phyloP scores from a whole-genome alignment of 2,329 filamentous ascomycete genomes.

The Botrytis deweyae region DNA sequence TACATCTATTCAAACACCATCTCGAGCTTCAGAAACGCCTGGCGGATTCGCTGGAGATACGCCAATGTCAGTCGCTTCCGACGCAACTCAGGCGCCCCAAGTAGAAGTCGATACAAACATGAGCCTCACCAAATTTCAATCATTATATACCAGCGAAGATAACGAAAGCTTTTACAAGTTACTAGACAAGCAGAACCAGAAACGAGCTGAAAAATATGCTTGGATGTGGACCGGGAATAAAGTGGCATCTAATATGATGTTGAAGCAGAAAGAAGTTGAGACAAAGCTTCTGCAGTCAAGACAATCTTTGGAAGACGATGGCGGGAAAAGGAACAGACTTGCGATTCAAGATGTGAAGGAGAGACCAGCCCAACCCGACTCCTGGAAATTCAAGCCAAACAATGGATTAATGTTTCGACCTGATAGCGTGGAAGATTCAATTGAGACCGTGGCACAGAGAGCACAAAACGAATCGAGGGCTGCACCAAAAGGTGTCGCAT shows the following conservation, averaged over 20 bases:
- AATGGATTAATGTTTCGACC: slow-evolving; percentile 88
- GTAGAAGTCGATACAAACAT: slow-evolving; percentile 69
- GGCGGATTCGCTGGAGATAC: slow-evolving; percentile 70
- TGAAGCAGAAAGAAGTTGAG: slow-evolving; percentile 64
- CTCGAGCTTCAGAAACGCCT: slow-evolving; percentile 55
- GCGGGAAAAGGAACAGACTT: slow-evolving; percentile 54
- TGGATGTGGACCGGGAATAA: slow-evolving; percentile 87
- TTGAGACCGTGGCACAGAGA: slow-evolving; percentile 64
- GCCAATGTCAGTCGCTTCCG: slow-evolving; percentile 58
- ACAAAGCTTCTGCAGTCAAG: slow-evolving; percentile 50
- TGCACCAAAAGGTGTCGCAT: slow-evolving; percentile 73
- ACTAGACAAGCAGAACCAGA: slow-evolving; percentile 85
- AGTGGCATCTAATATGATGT: slow-evolving; percentile 75
- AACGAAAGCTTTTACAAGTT: slow-evolving; percentile 96
- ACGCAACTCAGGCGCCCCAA: slow-evolving; percentile 41
- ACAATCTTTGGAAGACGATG: slow-evolving; percentile 54
- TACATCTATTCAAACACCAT: slow-evolving; percentile 39
- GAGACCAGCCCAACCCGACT: slow-evolving; percentile 73
- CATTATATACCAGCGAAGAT: slow-evolving; percentile 94
- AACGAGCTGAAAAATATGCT: slow-evolving; percentile 77
- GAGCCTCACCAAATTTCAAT: slow-evolving; percentile 81
- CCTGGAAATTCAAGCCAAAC: slow-evolving; percentile 71
- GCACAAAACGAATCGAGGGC: slow-evolving; percentile 71
- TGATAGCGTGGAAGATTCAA: slow-evolving; percentile 59
- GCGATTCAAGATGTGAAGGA: slow-evolving; percentile 67